phyloP scores from a whole-genome alignment of 2,329 filamentous ascomycete species.

The Venturia pyrina region DNA sequence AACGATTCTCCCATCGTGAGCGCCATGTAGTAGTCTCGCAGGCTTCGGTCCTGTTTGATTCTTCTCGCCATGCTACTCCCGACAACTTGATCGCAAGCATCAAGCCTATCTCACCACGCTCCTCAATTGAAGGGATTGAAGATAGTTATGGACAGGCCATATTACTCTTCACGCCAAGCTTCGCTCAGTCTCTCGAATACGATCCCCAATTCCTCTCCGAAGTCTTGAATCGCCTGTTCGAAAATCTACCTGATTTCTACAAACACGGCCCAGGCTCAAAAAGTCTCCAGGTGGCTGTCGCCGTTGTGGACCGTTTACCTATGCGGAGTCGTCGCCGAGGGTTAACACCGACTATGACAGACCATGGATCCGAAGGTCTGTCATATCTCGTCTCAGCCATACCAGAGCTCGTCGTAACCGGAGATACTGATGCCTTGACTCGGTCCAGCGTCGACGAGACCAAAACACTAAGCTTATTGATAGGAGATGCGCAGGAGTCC shows the following conservation, averaged over 20 bases:
- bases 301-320: conserved; percentile 29
- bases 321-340: conserved; percentile 12
- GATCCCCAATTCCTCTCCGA: background rate
- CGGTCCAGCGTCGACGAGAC: background rate
- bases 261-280: background rate
- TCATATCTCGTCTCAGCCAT: conserved; percentile 18
- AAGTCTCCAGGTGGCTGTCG: conserved; percentile 10
- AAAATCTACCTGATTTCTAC: background rate
- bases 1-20: background rate
- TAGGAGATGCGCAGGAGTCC: background rate
- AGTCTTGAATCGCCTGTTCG: background rate
- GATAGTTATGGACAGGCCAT: background rate
- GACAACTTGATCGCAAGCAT: conserved; percentile 4
- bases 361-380: conserved; percentile 24
- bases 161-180: conserved; percentile 9
- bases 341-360: background rate
- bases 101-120: background rate
- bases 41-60: background rate
- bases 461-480: background rate
- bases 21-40: background rate
- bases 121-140: background rate
- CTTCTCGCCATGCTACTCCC: background rate
- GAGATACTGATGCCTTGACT: background rate
- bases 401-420: background rate
- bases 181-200: conserved; percentile 2